A percentile compares a stretch with the other conserved stretches of the same genome.
These are phyloP conservation scores for Kalmanozyma brasiliensis DNA, from an alignment of 1,284 basidiomycete species.

Conservation along the genomic window DNA sequence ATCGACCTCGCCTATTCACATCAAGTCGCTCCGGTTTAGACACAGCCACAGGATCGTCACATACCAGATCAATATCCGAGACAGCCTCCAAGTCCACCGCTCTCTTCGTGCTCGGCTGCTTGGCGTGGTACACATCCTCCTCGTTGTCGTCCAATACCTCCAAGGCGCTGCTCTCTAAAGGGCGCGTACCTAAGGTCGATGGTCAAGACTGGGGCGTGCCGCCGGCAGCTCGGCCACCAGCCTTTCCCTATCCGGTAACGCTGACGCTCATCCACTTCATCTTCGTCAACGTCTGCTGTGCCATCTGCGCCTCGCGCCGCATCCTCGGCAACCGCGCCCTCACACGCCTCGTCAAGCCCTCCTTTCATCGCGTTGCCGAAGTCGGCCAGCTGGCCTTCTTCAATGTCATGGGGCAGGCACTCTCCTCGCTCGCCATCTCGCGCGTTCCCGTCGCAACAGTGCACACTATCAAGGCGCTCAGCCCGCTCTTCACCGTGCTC, in stretches of 20 bases:
- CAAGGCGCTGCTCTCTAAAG: conserved; percentile 78
- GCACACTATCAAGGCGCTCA: conserved; percentile 87
- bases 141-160: conserved; percentile 89
- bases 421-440: conserved; percentile 94
- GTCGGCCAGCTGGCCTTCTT: conserved; percentile 94
- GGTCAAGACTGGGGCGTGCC: not conserved
- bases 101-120: conserved; percentile 55
- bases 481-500: conserved; percentile 94
- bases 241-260: conserved; percentile 87
- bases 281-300: conserved; percentile 87
- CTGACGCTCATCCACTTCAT: conserved; percentile 98
- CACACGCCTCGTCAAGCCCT: conserved; percentile 72
- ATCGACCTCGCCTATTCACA: conserved; percentile 30
- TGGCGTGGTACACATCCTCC: conserved; percentile 72
- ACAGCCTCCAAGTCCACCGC: conserved; percentile 30
- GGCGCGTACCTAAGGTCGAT: not conserved
- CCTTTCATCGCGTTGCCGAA: conserved; percentile 77
- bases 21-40: conserved; percentile 7
- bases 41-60: not conserved
- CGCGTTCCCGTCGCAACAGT: conserved; percentile 96
- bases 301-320: conserved; percentile 70
- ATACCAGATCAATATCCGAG: not conserved
- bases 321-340: conserved; percentile 46
- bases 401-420: conserved; percentile 92
- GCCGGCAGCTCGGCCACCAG: conserved; percentile 54